phyloP scores from a whole-genome alignment of 768 basidiomycete species.

The Trichaptum fuscoviolaceum region DNA sequence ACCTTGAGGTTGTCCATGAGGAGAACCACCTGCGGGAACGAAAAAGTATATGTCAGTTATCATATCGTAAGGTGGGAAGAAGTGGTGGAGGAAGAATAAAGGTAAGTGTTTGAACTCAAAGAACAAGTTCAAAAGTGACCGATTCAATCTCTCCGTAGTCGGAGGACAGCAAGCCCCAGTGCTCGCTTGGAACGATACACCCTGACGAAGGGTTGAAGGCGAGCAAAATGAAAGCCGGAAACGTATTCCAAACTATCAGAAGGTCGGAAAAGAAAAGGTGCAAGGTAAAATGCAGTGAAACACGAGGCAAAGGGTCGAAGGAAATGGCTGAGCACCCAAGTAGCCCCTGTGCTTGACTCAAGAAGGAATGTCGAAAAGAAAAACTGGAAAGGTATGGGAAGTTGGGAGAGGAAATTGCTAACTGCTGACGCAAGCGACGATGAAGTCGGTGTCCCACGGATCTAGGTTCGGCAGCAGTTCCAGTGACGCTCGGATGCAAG shows the following conservation, averaged over 20 bases:
- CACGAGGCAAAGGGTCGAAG: background rate
- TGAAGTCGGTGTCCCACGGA: conserved; percentile 1
- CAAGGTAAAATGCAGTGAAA: background rate
- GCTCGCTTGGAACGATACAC: background rate
- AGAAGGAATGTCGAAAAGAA: background rate
- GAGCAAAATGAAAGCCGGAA: background rate
- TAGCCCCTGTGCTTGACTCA: background rate
- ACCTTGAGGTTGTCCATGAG: background rate
- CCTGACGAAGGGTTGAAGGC: background rate
- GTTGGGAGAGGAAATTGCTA: background rate
- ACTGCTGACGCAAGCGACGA: background rate
- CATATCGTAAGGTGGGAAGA: background rate
- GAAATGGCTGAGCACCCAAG: too few species aligned
- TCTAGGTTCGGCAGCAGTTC: background rate
- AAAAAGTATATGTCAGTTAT: background rate
- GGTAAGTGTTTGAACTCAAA: background rate
- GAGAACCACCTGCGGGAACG: background rate
- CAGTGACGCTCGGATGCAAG: background rate
- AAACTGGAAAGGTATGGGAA: background rate
- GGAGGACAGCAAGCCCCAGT: background rate
- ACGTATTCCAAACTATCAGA: background rate
- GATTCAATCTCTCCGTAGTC: background rate
- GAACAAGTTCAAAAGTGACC: background rate
- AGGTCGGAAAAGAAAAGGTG: background rate
- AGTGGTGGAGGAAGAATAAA: background rate